Base-by-base conservation (phyloP, 495 filamentous ascomycete species). In the Niebla homalea region DNA sequence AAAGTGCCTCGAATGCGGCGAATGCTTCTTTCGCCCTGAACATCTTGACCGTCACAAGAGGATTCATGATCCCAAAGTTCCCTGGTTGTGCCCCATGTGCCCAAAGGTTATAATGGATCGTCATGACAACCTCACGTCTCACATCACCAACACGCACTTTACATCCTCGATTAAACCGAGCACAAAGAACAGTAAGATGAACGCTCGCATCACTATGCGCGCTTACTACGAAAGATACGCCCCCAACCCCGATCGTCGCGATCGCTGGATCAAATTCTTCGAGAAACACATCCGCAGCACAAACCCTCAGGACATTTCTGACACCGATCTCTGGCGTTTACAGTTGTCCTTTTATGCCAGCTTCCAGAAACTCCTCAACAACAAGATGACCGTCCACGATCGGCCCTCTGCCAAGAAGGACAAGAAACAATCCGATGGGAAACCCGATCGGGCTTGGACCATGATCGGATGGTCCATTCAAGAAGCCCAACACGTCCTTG, bases 81-180 rank as follows among this genome's bases (percentile, higher is more conserved):
- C 29, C 0, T 16, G 20, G 5, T n/a, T 4, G 2, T 44, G 5
- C 16, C 26, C 35, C 18, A 23, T 25, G 2, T 55, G 52, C 42
- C 2, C 1, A 0, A 48, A 21, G 16, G 1, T 4, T 14, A 52
- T 52, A 0, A 29, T 16, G 3, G 39, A 39, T 42, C 44, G 54
- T 6, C 4, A 0, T 4, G 54, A 56, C 35, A 56, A 56, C 20
- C 4, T 56, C 21, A 41, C 29, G 5, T 11, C 50, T 0, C 54
- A 56, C 10, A 38, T 53, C 23, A 43, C 3, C 26, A 56, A 49
- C 10, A 52, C 50, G 0, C 54, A 56, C 16, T 49, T 48, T 29
- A 49, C 8, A 8, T 21, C 18, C 1, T 42, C 36, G 2, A 38
- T 23, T 3, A 42, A 21, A 11, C 3, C 2, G 19, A 19, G 3